Evolutionary conservation across 2,329 filamentous ascomycete genomes (phyloP), one percentile per base, ranked within the genome.

Genomic region (Exophiala xenobiotica): DNA sequence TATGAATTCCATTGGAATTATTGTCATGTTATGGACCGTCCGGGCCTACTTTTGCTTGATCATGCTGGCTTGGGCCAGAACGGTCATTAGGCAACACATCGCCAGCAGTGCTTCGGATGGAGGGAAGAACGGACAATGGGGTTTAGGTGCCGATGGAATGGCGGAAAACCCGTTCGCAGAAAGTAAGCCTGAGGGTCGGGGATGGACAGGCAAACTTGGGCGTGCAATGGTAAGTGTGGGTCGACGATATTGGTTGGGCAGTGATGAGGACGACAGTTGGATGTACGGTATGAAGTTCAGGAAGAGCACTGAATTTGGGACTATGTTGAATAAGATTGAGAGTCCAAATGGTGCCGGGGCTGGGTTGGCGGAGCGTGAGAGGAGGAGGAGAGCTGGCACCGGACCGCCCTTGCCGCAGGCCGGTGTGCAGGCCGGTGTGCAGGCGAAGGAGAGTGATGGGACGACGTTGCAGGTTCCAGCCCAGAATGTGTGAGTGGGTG

Each of bases 31-130:
- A 57, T 95, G 87, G 71, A 74, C 86, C 9, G 75, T 95, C 33
- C 80, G 91, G 23, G 69, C 90, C 23, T 96, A 96, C 73, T 91
- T 95, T 63, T 82, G 87, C 60, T 74, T 96, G 29, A 79, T 96
- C 47, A 83, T 95, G 67, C 83, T 95, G 71, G 83, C 88, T 5
- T 93, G 88, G 68, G 89, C 91, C 3, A 82, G 89, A 57, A 81
- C 85, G 65, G 85, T 88, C 11, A 72, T 96, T 43, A 80, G 87
- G 53, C 83, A 85, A 60, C 82, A 88, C 66, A 77, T 86, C 43
- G 72, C 78, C 66, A 68, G 74, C 12, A 73, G 74, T 5, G 63
- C 60, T 18, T 63, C 45, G 19, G 51, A 55, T 24, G 37, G 68
- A 6, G 69, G 67, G 11, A 69, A 73, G 52, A 73, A 69, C 53